These are phyloP conservation scores for Oryza officinalis DNA, from an alignment of 176 grass and related monocot genomes.

Conservation along the genomic window DNA sequence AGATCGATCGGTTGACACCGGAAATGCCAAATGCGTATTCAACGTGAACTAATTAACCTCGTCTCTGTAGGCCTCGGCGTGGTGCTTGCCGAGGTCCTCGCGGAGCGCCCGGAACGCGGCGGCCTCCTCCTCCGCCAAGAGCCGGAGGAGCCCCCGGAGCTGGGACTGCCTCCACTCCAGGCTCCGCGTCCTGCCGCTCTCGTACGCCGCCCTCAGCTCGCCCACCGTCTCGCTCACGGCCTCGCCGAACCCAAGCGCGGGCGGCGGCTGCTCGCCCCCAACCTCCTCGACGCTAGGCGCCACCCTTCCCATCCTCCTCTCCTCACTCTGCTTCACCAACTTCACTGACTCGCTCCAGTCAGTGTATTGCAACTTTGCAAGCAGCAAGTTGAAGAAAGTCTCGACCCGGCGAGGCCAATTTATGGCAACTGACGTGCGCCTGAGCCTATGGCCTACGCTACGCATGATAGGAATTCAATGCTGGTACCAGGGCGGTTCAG, in stretches of 20 bases:
- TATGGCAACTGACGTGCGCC: constrained; percentile 10
- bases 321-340: neutral
- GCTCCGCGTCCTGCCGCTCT: constrained; percentile 62
- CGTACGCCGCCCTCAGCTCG: constrained; percentile 53
- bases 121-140: constrained; percentile 66
- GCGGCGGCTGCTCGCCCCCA: constrained; percentile 1
- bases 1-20: neutral
- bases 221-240: constrained; percentile 32
- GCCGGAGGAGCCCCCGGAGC: constrained; percentile 56
- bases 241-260: constrained; percentile 18
- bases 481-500: neutral
- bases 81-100: constrained; percentile 79
- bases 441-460: neutral
- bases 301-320: neutral
- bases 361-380: neutral
- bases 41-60: constrained; percentile 40
- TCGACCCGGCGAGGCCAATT: constrained; percentile 19
- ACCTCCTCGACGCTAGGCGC: neutral
- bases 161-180: constrained; percentile 71
- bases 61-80: constrained; percentile 82
- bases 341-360: neutral
- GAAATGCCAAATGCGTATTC: neutral
- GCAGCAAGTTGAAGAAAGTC: neutral
- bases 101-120: constrained; percentile 64
- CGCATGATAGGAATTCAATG: neutral